These are phyloP conservation scores for Cylindrotheca fusiformis DNA, from an alignment of 108 stramenopile species.

Conservation along the genomic window DNA sequence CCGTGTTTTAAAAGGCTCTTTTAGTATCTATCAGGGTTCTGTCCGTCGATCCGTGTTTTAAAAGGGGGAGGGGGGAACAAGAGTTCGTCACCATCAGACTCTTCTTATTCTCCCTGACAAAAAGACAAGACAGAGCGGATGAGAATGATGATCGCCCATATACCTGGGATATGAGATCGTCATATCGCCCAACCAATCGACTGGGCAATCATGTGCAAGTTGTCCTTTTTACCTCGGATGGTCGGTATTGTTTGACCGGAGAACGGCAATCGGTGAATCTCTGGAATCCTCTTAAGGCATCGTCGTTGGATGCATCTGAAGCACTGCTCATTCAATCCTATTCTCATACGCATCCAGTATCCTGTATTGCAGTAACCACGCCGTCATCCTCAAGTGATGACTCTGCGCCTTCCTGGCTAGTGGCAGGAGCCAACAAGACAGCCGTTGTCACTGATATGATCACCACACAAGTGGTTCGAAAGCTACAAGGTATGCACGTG, in stretches of 20 bases:
- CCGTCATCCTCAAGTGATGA: slow-evolving; percentile 1
- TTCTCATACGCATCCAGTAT: slow-evolving; percentile 69
- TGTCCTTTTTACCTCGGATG: slow-evolving; percentile 55
- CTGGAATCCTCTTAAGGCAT: slow-evolving; percentile 75
- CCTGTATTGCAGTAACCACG: slow-evolving; percentile 22
- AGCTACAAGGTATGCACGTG: slow-evolving; percentile 54
- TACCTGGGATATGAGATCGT: no score
- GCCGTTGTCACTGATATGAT: slow-evolving; percentile 71
- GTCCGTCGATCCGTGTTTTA: no score
- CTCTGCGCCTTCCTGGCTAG: slow-evolving; percentile 23
- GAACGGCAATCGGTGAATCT: slow-evolving; percentile 70
- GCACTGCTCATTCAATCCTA: slow-evolving; percentile 81
- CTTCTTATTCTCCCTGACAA: no score
- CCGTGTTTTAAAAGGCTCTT: no score
- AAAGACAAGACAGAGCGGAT: no score
- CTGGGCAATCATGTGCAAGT: slow-evolving; percentile 32
- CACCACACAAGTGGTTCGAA: slow-evolving; percentile 51
- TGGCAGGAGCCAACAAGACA: slow-evolving; percentile 68
- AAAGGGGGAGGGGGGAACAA: no score
- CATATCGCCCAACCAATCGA: no score
- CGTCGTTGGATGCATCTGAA: not conserved
- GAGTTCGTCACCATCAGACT: no score
- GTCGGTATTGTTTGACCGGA: slow-evolving; percentile 78
- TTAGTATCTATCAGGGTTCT: no score
- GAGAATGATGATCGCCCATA: no score